Evolutionary conservation across 1,139 yeast species (phyloP).

Genomic region (Pichia sp.): DNA sequence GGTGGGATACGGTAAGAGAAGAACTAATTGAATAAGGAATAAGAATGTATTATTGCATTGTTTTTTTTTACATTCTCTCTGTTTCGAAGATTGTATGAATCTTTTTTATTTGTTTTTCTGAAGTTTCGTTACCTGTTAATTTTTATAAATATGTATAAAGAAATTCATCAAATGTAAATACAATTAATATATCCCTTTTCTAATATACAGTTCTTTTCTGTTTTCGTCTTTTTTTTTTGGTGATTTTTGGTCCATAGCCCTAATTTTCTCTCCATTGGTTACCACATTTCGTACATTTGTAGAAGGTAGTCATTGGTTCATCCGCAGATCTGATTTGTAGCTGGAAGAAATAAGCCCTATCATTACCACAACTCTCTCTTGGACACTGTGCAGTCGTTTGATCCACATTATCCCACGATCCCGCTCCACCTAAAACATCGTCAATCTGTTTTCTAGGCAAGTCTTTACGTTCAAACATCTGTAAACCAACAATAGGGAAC

Average conservation of each 20-base stretch:
- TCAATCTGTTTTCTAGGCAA: slow-evolving; percentile 87
- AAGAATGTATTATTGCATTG: neutral
- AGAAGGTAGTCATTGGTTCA: slow-evolving; percentile 94
- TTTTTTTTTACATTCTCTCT: neutral
- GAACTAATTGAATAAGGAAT: too few species aligned
- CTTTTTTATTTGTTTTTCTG: neutral
- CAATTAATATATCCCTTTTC: too few species aligned
- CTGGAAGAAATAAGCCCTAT: slow-evolving; percentile 94
- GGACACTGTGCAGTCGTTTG: slow-evolving; percentile 89
- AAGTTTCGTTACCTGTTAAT: neutral
- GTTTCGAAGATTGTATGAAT: neutral
- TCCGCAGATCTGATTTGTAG: slow-evolving; percentile 90
- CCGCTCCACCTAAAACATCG: slow-evolving; percentile 94
- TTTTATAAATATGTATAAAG: neutral
- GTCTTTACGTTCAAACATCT: slow-evolving; percentile 75
- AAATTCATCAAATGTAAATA: too few species aligned
- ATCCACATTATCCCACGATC: slow-evolving; percentile 98
- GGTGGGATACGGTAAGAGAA: too few species aligned
- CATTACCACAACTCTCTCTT: slow-evolving; percentile 73
- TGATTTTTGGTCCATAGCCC: too few species aligned
- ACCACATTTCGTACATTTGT: slow-evolving; percentile 86
- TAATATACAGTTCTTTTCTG: too few species aligned
- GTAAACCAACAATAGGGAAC: slow-evolving; percentile 75
- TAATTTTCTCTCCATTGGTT: slow-evolving; percentile 96
- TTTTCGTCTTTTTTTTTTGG: too few species aligned